Evolutionary conservation across 2,329 filamentous ascomycete species (phyloP), one percentile per base, ranked within the genome.

Genomic region (Aspergillus pseudonomiae): DNA sequence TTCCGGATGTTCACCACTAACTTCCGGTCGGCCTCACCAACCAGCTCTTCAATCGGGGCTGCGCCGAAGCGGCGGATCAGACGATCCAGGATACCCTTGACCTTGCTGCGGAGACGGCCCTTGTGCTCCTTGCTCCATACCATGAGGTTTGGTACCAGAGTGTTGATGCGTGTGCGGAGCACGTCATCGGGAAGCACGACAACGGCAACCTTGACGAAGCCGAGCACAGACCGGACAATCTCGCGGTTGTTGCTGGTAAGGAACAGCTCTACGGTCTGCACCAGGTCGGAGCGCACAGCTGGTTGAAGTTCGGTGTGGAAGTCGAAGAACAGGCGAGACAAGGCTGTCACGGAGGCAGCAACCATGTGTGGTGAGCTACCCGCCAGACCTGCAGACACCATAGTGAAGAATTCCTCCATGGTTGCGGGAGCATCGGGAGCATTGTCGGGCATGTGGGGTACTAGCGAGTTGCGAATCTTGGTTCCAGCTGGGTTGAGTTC

Each of bases 41-140:
- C 94, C 76, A 91, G 84, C 68, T 87, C 87, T 79, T 95, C 92
- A 14, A 99, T 87, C 34, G 88, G 79, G 2, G 94, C 90, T 53
- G 91, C 91, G 55, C 95, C 94, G 74, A 97, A 98, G 62, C 94
- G 89, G 55, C 94, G 88, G 26, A 98, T 91, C 86, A 97, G 93
- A 59, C 95, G 89, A 81, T 99, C 95, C 19, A 99, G 82, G 67
- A 99, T 98, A 75, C 97, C 94, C 87, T 97, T 98, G 70, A 99
- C 94, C 83, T 98, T 99, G 57, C 92, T 90, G 73, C 94, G 93
- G 82, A 99, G 95, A 76, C 96, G 93, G 14, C 93, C 93, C 82
- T 98, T 98, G 83, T 99, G 96, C 79, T 99, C 95, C 78, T 97
- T 93, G 75, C 91, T 94, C 94, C 95, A 99, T 48, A 94, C 88